These are phyloP conservation scores for Talaromyces sp. DNA, from an alignment of 2,329 filamentous ascomycete species.

Conservation along the genomic window DNA sequence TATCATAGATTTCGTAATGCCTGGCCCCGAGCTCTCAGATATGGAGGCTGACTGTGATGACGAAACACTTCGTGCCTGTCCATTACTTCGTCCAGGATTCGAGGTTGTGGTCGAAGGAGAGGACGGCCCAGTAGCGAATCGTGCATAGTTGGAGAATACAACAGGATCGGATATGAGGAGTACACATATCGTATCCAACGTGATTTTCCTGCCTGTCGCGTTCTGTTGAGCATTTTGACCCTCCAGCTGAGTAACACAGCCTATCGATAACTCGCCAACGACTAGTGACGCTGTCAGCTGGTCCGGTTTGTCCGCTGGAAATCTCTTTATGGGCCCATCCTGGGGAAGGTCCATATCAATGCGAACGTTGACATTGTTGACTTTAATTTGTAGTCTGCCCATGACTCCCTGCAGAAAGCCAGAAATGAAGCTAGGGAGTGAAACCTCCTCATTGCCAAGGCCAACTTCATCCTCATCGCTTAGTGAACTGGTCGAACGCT, in stretches of 20 bases:
- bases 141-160: conserved; percentile 49
- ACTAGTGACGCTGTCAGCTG: conserved; percentile 37
- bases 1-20: conserved; percentile 42
- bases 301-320: conserved; percentile 38
- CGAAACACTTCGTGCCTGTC: conserved; percentile 28
- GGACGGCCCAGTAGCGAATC: conserved; percentile 35
- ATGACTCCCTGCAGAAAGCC: conserved; percentile 59
- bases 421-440: conserved; percentile 59
- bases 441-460: conserved; percentile 54
- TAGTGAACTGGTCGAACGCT: conserved; percentile 49
- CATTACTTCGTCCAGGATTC: conserved; percentile 32
- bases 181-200: conserved; percentile 46
- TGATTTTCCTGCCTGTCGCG: conserved; percentile 39
- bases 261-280: conserved; percentile 36
- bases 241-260: conserved; percentile 26
- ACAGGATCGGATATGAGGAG: conserved; percentile 50
- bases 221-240: background rate
- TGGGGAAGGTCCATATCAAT: conserved; percentile 50
- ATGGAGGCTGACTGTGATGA: conserved; percentile 28
- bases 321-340: conserved; percentile 37
- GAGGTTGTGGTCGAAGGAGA: conserved; percentile 37
- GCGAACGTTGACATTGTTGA: conserved; percentile 53
- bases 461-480: conserved; percentile 48
- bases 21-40: conserved; percentile 28
- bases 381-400: conserved; percentile 56